phyloP scores from a whole-genome alignment of 495 filamentous ascomycete species.

The Daldinia childiae region DNA sequence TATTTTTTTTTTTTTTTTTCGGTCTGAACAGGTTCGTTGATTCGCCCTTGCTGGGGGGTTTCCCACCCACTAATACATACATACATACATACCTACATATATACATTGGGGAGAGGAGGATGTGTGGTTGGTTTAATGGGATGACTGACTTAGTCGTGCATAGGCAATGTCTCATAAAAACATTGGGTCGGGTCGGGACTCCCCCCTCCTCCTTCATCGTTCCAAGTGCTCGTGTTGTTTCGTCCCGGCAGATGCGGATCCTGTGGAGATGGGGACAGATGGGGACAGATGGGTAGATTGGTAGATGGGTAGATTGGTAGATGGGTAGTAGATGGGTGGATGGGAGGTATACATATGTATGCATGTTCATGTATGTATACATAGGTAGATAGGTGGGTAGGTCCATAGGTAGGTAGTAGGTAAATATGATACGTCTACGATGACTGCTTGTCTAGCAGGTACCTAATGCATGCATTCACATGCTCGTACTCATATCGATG shows the following conservation, averaged over 20 bases:
- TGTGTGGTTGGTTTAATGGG: not conserved
- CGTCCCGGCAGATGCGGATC: not conserved
- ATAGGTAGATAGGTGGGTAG: not conserved
- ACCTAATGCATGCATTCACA: not conserved
- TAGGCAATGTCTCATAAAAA: slow-evolving; percentile 8
- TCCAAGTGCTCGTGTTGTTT: not conserved
- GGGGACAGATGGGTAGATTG: not conserved
- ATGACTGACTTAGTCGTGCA: slow-evolving; percentile 3
- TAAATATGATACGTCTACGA: not conserved
- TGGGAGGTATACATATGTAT: not conserved
- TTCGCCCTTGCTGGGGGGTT: slow-evolving; percentile 18
- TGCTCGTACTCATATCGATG: not conserved
- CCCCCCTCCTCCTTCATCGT: not conserved
- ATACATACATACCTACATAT: not conserved
- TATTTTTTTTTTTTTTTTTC: slow-evolving; percentile 17
- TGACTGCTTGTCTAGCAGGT: not conserved
- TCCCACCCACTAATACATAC: not conserved
- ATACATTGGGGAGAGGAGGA: not conserved
- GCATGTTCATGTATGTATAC: not conserved
- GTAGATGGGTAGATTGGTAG: not conserved
- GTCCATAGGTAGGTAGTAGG: too few species aligned
- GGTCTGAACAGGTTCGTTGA: slow-evolving; percentile 28
- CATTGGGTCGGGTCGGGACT: slow-evolving; percentile 9
- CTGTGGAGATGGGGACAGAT: not conserved
- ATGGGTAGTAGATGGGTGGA: too few species aligned